A percentile compares a stretch with the other conserved stretches of the same genome.
phyloP scores from a whole-genome alignment of 192 early-diverging fungal species.

The Kickxella alabastrina region DNA sequence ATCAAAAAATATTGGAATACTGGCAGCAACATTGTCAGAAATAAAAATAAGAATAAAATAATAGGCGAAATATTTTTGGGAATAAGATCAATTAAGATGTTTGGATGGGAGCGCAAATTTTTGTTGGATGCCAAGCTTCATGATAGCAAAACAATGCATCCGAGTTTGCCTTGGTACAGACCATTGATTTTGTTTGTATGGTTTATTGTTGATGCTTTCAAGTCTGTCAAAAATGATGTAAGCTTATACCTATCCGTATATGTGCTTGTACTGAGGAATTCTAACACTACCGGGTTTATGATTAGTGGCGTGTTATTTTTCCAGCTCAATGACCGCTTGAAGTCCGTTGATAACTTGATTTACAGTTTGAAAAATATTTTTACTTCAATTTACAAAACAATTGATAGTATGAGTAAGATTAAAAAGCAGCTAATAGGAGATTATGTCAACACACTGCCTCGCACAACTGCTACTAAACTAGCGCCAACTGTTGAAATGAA shows the following conservation, averaged over 20 bases:
- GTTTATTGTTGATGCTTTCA: conserved; percentile 2
- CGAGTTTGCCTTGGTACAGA: conserved; percentile 29
- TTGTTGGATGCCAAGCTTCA: conserved; percentile 7
- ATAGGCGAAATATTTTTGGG: conserved; percentile 9
- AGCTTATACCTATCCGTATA: conserved; percentile 5
- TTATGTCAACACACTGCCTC: conserved; percentile 17
- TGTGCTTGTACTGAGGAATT: conserved; percentile 13
- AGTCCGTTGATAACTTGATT: neutral
- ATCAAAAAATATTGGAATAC: neutral
- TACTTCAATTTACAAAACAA: neutral
- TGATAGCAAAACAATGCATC: neutral
- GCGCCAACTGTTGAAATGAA: neutral
- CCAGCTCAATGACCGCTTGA: conserved; percentile 2
- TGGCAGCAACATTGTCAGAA: too few species aligned
- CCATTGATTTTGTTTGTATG: conserved; percentile 6
- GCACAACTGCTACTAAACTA: neutral
- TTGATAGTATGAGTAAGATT: too few species aligned
- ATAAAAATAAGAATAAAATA: neutral
- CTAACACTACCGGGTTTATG: too few species aligned
- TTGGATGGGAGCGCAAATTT: conserved; percentile 40
- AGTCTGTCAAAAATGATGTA: conserved; percentile 1
- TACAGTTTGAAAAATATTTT: neutral
- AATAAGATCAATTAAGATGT: conserved; percentile 34
- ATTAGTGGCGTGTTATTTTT: too few species aligned
- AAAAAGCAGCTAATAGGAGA: conserved; percentile 23